A percentile compares a stretch with the other conserved stretches of the same genome.
Evolutionary conservation across 495 filamentous ascomycete species (phyloP).

Genomic region (Hypoxylon lienhwacheense): DNA sequence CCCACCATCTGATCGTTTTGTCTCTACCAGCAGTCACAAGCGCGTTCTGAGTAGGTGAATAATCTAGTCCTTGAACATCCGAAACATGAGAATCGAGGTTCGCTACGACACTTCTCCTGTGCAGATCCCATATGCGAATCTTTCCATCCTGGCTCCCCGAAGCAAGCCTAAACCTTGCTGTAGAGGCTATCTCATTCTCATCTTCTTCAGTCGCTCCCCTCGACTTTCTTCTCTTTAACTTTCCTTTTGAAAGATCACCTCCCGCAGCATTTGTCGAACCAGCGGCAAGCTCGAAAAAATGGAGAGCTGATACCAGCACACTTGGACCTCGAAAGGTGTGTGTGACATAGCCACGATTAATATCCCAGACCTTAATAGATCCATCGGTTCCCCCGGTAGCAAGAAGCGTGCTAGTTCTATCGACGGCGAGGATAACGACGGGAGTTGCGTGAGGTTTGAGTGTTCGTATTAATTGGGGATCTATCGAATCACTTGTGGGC

Average conservation of each 20-base stretch:
- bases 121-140: constrained; percentile 86
- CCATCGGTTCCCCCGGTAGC: constrained; percentile 93
- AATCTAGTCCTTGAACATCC: constrained; percentile 82
- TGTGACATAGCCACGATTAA: constrained; percentile 84
- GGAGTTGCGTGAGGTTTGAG: constrained; percentile 90
- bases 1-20: constrained; percentile 91
- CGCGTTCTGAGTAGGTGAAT: constrained; percentile 68
- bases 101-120: constrained; percentile 75
- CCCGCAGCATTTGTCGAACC: constrained; percentile 38
- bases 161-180: constrained; percentile 72
- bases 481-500: constrained; percentile 56
- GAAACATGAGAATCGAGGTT: constrained; percentile 90
- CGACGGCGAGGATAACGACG: constrained; percentile 78
- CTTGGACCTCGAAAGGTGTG: constrained; percentile 93
- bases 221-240: constrained; percentile 48
- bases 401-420: constrained; percentile 83
- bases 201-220: constrained; percentile 49
- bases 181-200: constrained; percentile 41
- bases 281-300: constrained; percentile 78
- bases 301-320: constrained; percentile 84
- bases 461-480: constrained; percentile 70
- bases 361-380: constrained; percentile 94
- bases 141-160: constrained; percentile 93
- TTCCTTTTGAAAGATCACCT: constrained; percentile 37
- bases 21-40: constrained; percentile 90